Evolutionary conservation across 805 yeast species (phyloP), one percentile per base, ranked within the genome.

Genomic region (Saccharomycopsis fermentans): DNA sequence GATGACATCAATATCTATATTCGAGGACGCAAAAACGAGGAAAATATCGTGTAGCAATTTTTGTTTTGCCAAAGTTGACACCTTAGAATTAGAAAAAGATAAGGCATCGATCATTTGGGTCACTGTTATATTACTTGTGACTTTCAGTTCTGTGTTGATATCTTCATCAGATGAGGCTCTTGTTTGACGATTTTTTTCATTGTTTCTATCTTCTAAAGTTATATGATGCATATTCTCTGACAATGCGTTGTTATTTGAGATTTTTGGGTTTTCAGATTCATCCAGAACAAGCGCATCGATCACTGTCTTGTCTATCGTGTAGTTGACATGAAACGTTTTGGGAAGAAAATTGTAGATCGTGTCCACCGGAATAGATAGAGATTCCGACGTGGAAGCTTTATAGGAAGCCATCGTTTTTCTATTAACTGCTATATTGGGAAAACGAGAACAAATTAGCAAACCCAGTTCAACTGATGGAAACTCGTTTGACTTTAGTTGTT

Each of bases 61-160:
- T 29, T 57, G 60, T 19, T 60, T 40, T 3, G 57, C 37, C 9
- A 32, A 19, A 16, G 60, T 60, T 6, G 60, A 43, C 4, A 60
- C 50, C 48, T 60, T 34, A 19, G 58, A 32, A 32, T 58, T 52
- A 19, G 56, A 34, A 21, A 55, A 36, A 2, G 35, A 11, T 24
- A 60, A 55, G 1, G 60, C 35, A 8, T 51, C 21, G 16, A 60
- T 54, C 39, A 34, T 50, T 4, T 58, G 55, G 17, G 27, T 50
- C 29, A 32, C 29, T 9, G 57, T 8, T 11, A 29, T 40, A 4
- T 34, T 26, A 19, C 12, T 14, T 3, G 16, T 26, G 9, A 5
- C 48, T 6, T 39, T 36, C 6, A 17, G 5, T 27, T 27, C 21
- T 12, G 4, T 9, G 11, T 21, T 16, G 17, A 14, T 5, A 12